Base-by-base conservation (phyloP, 257 asterid species). In the Pogostemon cablin region DNA sequence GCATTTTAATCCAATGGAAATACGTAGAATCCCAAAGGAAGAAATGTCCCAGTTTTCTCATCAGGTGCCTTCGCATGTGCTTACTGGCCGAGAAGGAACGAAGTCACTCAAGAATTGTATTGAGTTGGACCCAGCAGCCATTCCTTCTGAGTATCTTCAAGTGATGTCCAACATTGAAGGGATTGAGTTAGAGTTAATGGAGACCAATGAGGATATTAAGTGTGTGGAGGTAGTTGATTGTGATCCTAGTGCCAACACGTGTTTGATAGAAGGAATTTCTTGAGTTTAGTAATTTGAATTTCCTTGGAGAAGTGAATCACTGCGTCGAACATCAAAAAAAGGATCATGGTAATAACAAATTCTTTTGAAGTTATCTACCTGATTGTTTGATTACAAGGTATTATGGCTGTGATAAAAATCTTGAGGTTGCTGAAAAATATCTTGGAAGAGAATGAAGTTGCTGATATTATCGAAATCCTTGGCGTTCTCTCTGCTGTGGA, bases 31-130 rank as follows among this genome's bases (percentile, higher is more conserved):
- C 76, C 95, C 88, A 0, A 74, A 64, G 66, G 85, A 82, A 71
- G 96, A 89, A 79, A 86, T 89, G 63, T 72, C 72, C 52, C 86
- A 85, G 42, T 89, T 89, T 80, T 89, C 96, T 72, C 96, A 89
- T 81, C 85, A 76, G 81, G 88, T 87, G 64, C 89, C 96, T 20
- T 82, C 88, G 42, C 78, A 67, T 77, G 57, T 75, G 68, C 86
- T 87, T 58, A 84, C 85, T 3, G 84, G 90, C 61, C 64, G 49
- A 70, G 88, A 85, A 79, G 82, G 84, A 53, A 12, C 62, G 17
- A 82, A 72, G 52, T 48, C 74, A 7, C 84, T 72, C 25, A 87
- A 76, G 81, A 89, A 88, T 69, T 89, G 82, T 69, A 66, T 58
- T 49, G 89, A 87, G 77, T 74, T 89, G 80, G 95, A 89, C 68